A percentile compares a stretch with the other conserved stretches of the same genome.
Conservation (phyloP, 2,329 filamentous ascomycete genomes). For the Ophiostoma sp. region DNA sequence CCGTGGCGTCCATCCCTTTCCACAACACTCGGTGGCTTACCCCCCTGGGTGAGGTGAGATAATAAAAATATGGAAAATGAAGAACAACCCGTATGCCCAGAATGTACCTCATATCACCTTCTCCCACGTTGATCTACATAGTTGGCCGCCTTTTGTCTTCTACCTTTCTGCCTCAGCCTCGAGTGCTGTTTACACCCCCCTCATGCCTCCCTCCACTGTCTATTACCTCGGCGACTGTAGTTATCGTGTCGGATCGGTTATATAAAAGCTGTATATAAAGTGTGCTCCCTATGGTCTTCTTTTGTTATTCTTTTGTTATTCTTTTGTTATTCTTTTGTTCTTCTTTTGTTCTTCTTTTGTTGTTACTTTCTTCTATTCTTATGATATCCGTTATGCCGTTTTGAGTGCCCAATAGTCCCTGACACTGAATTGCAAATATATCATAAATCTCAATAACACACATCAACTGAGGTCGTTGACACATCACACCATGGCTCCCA, state of each 20-base stretch:
- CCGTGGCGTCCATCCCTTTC: background rate
- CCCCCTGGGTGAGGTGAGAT: background rate
- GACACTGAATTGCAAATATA: background rate
- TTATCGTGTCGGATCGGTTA: background rate
- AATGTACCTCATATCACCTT: background rate
- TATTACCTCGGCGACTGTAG: background rate
- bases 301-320: background rate
- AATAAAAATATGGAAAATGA: background rate
- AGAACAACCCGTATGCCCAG: background rate
- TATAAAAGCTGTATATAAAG: background rate
- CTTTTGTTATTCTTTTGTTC: background rate
- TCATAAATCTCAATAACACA: background rate
- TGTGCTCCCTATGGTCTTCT: background rate
- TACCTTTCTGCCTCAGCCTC: background rate
- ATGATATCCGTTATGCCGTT: background rate
- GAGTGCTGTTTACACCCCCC: background rate
- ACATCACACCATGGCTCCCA: background rate
- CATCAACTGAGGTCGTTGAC: background rate
- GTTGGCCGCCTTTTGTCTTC: background rate
- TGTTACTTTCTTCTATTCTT: background rate
- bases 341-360: background rate
- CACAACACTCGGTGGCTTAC: background rate
- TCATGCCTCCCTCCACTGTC: background rate
- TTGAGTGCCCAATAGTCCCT: background rate
- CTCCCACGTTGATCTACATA: too few relatives aligned